Percentiles rank a stretch among this genome's conserved stretches.
phyloP scores from a whole-genome alignment of 257 asterid species.

The Solanum verrucosum region DNA sequence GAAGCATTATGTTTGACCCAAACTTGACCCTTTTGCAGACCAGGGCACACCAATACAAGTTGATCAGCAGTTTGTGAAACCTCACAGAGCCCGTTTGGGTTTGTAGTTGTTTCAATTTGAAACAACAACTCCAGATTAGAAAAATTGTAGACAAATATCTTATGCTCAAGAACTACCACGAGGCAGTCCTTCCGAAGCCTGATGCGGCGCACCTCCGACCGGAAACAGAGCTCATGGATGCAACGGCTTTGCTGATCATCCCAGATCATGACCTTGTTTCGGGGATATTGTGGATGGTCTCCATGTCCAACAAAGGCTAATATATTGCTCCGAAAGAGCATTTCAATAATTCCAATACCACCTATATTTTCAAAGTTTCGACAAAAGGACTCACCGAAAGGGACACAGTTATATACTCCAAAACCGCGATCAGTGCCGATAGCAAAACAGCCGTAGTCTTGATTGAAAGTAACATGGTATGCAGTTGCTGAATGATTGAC shows the following conservation, averaged over 20 bases:
- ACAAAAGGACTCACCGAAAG: constrained; percentile 70
- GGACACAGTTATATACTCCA: constrained; percentile 74
- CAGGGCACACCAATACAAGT: constrained; percentile 72
- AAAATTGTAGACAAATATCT: constrained; percentile 69
- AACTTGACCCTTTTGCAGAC: constrained; percentile 76
- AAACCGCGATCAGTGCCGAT: constrained; percentile 72
- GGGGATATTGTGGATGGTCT: constrained; percentile 61
- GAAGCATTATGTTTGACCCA: constrained; percentile 70
- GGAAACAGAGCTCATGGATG: constrained; percentile 68
- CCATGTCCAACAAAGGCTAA: constrained; percentile 80
- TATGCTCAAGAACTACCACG: constrained; percentile 61
- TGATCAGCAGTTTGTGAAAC: constrained; percentile 67
- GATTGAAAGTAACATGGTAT: constrained; percentile 54
- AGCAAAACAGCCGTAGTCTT: constrained; percentile 74
- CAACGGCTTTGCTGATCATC: constrained; percentile 73
- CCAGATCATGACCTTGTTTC: constrained; percentile 92
- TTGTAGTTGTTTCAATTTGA: constrained; percentile 71
- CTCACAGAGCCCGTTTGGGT: constrained; percentile 80
- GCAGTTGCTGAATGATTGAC: not conserved
- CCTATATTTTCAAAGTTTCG: constrained; percentile 62
- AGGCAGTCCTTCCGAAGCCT: constrained; percentile 64
- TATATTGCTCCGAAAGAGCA: constrained; percentile 76
- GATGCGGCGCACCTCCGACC: constrained; percentile 78
- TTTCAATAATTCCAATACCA: constrained; percentile 69
- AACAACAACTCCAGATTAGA: constrained; percentile 77